Base-by-base conservation (phyloP, 306 rosid species). In the Gleditsia sinensis region DNA sequence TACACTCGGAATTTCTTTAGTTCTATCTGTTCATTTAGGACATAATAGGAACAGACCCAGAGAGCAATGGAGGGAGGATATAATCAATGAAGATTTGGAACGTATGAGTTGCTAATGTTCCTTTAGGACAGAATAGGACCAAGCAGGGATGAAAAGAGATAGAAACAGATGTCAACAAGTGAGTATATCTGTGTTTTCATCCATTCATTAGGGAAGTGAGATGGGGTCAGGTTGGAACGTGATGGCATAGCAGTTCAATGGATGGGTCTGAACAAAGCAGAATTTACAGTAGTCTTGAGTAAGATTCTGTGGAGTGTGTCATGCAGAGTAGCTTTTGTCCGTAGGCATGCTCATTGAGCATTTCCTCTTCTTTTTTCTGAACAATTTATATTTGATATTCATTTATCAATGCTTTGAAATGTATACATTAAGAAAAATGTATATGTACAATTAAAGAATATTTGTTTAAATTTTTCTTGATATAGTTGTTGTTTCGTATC, bases 261-360 rank as follows among this genome's bases (percentile, higher is more conserved):
- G 33, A 61, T 34, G 49, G 46, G 46, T 40, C 51, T 12, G 51
- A 37, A 28, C 68, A 36, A 46, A 62, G 68, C 68, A 34, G 49
- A 16, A 16, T 64, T 5, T 42, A 27, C 56, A 12, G 6, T 30
- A 51, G 21, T 43, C 28, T 32, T 42, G 39, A 9, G 42, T 62
- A 40, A 55, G 42, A 16, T 53, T 39, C 55, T 12, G 61, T 69
- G 28, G 43, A 9, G 42, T 3, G 1, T 24, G 16, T 46, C 45
- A 14, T 53, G 40, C 16, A 14, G 67, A 71, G 45, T 56, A 14
- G 69, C 56, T 66, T 36, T 34, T n/a, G 53, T 39, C 19, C 28
- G 5, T 66, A 17, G 40, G 36, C 58, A 58, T 73, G 32, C 55
- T 45, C 30, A 19, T 72, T 69, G 33, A 23, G 40, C 62, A 34